Conservation (phyloP, 2,329 filamentous ascomycete genomes). For the Talaromyces sp. region DNA sequence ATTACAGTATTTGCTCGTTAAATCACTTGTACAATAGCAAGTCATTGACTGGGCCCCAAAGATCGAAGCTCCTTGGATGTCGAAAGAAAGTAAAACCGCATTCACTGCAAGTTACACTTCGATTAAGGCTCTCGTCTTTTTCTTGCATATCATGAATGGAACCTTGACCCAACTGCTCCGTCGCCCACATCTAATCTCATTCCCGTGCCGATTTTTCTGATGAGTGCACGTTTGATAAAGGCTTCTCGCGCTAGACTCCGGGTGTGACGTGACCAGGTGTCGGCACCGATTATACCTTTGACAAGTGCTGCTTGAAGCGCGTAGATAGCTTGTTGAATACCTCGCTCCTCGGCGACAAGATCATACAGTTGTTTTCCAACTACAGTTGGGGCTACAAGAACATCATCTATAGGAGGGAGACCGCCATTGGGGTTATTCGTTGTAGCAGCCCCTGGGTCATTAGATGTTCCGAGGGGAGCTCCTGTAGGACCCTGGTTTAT, state of each 20-base stretch:
- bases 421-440: conserved; percentile 21
- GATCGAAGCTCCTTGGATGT: not conserved
- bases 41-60: not conserved
- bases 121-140: not conserved
- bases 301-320: conserved; percentile 45
- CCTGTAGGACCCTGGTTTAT: conserved; percentile 15
- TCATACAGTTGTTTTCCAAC: conserved; percentile 91
- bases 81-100: not conserved
- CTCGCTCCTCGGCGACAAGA: conserved; percentile 81
- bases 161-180: not conserved
- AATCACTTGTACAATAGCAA: not conserved
- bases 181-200: conserved; percentile 37
- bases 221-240: conserved; percentile 43
- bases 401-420: conserved; percentile 77
- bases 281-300: conserved; percentile 41
- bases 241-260: conserved; percentile 45
- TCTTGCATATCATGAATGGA: not conserved
- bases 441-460: conserved; percentile 16
- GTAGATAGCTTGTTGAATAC: conserved; percentile 81
- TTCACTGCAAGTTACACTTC: not conserved
- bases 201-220: conserved; percentile 41
- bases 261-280: conserved; percentile 45
- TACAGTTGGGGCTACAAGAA: conserved; percentile 88
- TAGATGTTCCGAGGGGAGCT: conserved; percentile 12
- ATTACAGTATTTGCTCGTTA: not conserved